These are phyloP conservation scores for Neospora caninum DNA, from an alignment of 169 alveolate species.

Conservation along the genomic window DNA sequence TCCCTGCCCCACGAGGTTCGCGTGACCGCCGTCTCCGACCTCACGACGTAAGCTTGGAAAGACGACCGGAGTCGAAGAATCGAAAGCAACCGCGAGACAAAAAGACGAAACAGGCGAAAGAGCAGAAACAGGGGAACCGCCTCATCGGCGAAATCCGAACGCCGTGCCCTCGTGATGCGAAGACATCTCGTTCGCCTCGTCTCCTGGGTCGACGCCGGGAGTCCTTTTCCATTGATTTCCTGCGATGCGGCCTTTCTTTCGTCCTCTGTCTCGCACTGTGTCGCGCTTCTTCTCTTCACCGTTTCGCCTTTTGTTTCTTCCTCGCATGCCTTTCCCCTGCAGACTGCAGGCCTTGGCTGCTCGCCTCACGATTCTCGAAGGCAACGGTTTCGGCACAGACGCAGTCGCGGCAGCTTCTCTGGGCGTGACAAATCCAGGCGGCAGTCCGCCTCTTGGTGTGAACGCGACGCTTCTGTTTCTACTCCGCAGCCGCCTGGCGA, in stretches of 20 bases:
- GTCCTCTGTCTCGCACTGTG: no score
- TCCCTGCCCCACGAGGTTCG: neutral
- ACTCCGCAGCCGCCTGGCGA: constrained; percentile 3
- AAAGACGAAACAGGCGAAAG: no score
- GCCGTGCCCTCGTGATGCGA: no score
- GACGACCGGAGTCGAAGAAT: no score
- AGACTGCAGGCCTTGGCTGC: constrained; percentile 3
- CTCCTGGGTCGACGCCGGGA: no score
- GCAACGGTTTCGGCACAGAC: constrained; percentile 13
- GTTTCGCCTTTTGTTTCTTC: neutral
- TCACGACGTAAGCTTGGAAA: neutral
- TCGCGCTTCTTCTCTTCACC: no score
- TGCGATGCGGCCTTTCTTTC: no score
- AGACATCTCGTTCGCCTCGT: no score
- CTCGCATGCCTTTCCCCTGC: neutral
- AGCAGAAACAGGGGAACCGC: no score
- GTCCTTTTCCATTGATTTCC: no score
- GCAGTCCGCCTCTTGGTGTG: neutral
- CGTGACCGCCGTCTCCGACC: constrained; percentile 29
- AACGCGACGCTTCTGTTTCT: neutral
- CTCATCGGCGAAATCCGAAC: no score
- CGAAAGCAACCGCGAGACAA: neutral
- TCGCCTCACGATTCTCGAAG: neutral
- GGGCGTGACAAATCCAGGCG: neutral
- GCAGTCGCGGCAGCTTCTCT: constrained; percentile 47